Percentiles rank a stretch among this genome's conserved stretches.
Conservation (phyloP, 176 grass and related monocot genomes). For the Phragmites australis region DNA sequence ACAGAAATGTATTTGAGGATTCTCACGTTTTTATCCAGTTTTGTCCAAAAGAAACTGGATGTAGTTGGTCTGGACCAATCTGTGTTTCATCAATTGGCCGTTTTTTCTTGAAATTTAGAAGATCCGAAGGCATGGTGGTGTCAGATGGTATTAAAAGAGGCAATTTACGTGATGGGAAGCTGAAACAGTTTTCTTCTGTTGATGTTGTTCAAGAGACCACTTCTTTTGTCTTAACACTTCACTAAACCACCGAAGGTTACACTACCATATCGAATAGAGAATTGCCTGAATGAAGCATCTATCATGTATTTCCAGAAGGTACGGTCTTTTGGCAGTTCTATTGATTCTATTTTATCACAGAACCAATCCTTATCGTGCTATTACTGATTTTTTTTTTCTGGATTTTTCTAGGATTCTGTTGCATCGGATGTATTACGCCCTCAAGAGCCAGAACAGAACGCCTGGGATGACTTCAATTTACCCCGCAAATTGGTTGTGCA, state of each 20-base stretch:
- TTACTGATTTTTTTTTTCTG: constrained; percentile 32
- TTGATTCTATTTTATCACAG: constrained; percentile 16
- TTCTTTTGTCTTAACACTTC: constrained; percentile 69
- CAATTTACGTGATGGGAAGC: constrained; percentile 38
- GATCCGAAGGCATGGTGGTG: too few relatives aligned
- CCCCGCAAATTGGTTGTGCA: constrained; percentile 73
- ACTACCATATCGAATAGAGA: constrained; percentile 85
- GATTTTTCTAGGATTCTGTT: constrained; percentile 64
- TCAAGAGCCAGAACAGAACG: constrained; percentile 63
- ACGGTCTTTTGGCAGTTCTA: constrained; percentile 31
- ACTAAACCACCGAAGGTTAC: constrained; percentile 53
- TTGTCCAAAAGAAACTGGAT: constrained; percentile 55
- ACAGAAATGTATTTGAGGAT: constrained; percentile 68
- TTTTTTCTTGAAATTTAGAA: constrained; percentile 87
- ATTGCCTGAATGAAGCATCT: constrained; percentile 65
- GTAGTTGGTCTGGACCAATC: constrained; percentile 70
- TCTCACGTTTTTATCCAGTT: constrained; percentile 76
- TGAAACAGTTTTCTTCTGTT: constrained; percentile 64
- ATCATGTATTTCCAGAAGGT: constrained; percentile 89
- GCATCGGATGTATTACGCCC: constrained; percentile 62
- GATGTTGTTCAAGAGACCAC: constrained; percentile 66
- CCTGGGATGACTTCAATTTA: constrained; percentile 82
- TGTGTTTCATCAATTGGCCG: constrained; percentile 70
- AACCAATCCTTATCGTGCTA: background rate
- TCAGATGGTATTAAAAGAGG: constrained; percentile 28